Evolutionary conservation across 495 filamentous ascomycete species (phyloP), one percentile per base, ranked within the genome.

Genomic region (Talaromyces trachyspermus): DNA sequence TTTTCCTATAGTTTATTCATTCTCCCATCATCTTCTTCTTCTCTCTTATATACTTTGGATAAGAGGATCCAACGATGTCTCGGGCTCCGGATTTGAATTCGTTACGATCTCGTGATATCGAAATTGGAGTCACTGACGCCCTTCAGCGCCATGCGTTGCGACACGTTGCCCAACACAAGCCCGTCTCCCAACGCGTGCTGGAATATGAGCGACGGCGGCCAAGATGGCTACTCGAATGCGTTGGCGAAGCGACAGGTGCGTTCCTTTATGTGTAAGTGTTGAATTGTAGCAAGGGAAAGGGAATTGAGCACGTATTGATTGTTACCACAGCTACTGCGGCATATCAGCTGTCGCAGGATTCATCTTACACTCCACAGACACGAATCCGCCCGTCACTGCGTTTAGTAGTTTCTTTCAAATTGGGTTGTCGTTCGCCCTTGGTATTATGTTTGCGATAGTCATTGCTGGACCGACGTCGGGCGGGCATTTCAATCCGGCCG

Each of bases 401-500:
- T 75, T 69, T 46, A 62, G 71, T 30, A 64, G 56, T 39, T 49
- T 77, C 40, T 69, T 75, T 51, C 64, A 70, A 43, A 72, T 76
- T 43, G 74, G 74, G 20, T 70, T 58, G 51, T 68, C 71, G 4
- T 76, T 69, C 50, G 72, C 71, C 20, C 51, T 77, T 33, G 74
- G 74, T 8, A 78, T 78, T 49, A 66, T 71, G 10, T 76, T 78
- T 49, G 74, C 74, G 25, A 75, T 78, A 57, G 72, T 76, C 40
- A 67, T 66, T 30, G 75, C 71, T 44, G 74, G 65, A 39, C 54
- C 72, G 6, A 74, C 70, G 0, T 72, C 68, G 11, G 74, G 74
- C 49, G 74, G 74, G 7, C 74, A 78, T 50, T 76, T 76, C 51
- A 74, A 73, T 45, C 71, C 74, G 3, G 69, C 70, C 26, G 65